Evolutionary conservation across 352 stramenopile species (phyloP).

Genomic region (Phytopythium mirpurense): DNA sequence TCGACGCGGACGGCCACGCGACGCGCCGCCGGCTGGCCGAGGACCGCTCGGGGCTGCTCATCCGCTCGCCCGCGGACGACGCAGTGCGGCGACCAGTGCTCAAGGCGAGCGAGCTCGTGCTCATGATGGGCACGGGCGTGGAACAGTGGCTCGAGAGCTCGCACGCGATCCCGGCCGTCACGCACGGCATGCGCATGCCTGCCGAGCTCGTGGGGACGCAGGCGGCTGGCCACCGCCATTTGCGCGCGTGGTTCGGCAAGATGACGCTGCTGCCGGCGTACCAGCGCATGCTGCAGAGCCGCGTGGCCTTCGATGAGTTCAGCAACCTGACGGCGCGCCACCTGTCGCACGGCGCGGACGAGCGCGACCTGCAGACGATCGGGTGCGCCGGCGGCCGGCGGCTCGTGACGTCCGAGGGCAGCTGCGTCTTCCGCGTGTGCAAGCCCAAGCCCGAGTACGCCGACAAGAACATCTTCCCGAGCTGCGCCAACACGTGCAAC

Average conservation of each 20-base stretch:
- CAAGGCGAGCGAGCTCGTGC: slow-evolving; percentile 14
- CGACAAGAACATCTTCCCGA: slow-evolving; percentile 18
- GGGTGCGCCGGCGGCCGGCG: slow-evolving; percentile 31
- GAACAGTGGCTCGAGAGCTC: slow-evolving; percentile 10
- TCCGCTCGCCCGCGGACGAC: slow-evolving; percentile 12
- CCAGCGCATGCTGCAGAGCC: slow-evolving; percentile 9
- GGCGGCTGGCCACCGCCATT: background rate
- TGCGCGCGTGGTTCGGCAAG: slow-evolving; percentile 11
- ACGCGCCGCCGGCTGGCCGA: background rate
- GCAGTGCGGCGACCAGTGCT: slow-evolving; percentile 8
- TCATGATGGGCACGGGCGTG: slow-evolving; percentile 20
- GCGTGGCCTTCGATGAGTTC: slow-evolving; percentile 8
- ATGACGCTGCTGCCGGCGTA: slow-evolving; percentile 12
- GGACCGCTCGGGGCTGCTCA: slow-evolving; percentile 13
- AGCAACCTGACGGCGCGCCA: slow-evolving; percentile 5
- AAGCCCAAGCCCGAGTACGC: slow-evolving; percentile 18
- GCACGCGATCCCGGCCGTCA: slow-evolving; percentile 10
- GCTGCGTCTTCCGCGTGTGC: slow-evolving; percentile 28
- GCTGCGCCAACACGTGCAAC: slow-evolving; percentile 36
- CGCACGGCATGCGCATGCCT: slow-evolving; percentile 18
- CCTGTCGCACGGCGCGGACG: slow-evolving; percentile 5
- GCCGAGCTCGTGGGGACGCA: slow-evolving; percentile 1
- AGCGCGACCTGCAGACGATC: slow-evolving; percentile 28
- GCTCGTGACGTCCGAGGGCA: slow-evolving; percentile 31
- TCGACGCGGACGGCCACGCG: slow-evolving; percentile 11